Base-by-base conservation (phyloP, 2,329 filamentous ascomycete species). In the Blumeria graminis region DNA sequence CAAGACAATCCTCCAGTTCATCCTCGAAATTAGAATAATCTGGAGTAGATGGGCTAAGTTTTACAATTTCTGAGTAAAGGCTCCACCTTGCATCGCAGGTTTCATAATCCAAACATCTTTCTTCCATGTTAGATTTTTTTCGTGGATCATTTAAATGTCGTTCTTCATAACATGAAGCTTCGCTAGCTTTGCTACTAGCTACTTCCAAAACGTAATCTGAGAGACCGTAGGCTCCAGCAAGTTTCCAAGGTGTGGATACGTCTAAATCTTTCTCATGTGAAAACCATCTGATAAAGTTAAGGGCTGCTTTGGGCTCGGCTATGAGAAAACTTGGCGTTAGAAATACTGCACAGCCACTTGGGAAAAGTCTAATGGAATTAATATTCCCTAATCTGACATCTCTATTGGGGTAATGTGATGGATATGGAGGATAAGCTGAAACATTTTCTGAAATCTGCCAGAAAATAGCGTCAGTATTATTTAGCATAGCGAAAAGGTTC, bases 251-350 rank as follows among this genome's bases (percentile, higher is more conserved):
- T 38, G 52, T 55, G 53, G 52, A 39, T 63, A 55, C 14, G 8
- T 28, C 45, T 18, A 39, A 35, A 55, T 22, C 50, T 50, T 60
- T 60, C 3, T 32, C 56, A 16, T n/a, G 33, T 55, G 57, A 65
- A 51, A 69, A 72, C 72, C 71, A 75, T 3, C 65, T 61, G 4
- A 76, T 57, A 22, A 76, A 63, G 0, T 65, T 60, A 34, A 64
- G 65, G 1, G 71, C 63, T 28, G 63, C 67, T 3, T 62, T 60
- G 1, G 74, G 73, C 55, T 75, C 71, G 0, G 71, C 69, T 10
- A 74, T 64, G 1, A 71, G 63, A 53, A 76, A 75, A 59, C 73
- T 75, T 4, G 74, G 74, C 0, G 73, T 75, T 3, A 76, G 62
- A 0, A 76, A 61, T n/a, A 76, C 67, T 4, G 67, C 71, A 6